A percentile compares a stretch with the other conserved stretches of the same genome.
phyloP scores from a whole-genome alignment of 2,329 filamentous ascomycete species.

The Trichoderma afroharzianum region DNA sequence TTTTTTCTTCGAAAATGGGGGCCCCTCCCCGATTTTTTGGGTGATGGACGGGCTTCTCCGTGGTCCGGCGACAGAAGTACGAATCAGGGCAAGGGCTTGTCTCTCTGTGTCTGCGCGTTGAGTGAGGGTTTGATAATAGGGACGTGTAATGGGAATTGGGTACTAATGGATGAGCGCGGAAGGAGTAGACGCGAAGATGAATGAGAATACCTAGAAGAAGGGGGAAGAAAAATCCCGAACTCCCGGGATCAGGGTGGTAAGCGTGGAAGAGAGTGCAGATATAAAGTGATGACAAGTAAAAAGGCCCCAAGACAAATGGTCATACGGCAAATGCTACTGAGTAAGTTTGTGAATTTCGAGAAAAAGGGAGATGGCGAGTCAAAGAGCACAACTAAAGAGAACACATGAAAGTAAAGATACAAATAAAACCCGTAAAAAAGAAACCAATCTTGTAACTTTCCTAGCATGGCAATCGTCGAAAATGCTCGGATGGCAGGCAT shows the following conservation, averaged over 20 bases:
- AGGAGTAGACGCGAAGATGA: neutral
- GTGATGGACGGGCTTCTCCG: neutral
- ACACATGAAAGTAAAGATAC: neutral
- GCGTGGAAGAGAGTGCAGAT: neutral
- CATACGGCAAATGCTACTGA: neutral
- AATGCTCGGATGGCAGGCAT: neutral
- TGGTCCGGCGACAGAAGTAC: neutral
- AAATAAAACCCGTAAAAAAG: neutral
- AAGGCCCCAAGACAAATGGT: neutral
- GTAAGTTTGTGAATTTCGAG: neutral
- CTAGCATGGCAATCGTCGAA: neutral
- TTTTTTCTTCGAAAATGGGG: neutral
- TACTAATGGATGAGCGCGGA: neutral
- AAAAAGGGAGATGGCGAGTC: neutral
- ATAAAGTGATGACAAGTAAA: neutral
- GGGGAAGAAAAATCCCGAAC: neutral
- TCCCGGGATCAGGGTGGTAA: conserved; percentile 4
- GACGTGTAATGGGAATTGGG: neutral
- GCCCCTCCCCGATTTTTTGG: neutral
- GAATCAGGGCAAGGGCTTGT: neutral
- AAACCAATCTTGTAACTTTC: neutral
- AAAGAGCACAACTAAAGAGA: no score
- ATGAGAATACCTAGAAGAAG: neutral
- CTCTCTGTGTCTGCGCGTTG: neutral
- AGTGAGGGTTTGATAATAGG: neutral